phyloP scores from a whole-genome alignment of 371 early-diverging fungal species.

The Mortierella sp. region DNA sequence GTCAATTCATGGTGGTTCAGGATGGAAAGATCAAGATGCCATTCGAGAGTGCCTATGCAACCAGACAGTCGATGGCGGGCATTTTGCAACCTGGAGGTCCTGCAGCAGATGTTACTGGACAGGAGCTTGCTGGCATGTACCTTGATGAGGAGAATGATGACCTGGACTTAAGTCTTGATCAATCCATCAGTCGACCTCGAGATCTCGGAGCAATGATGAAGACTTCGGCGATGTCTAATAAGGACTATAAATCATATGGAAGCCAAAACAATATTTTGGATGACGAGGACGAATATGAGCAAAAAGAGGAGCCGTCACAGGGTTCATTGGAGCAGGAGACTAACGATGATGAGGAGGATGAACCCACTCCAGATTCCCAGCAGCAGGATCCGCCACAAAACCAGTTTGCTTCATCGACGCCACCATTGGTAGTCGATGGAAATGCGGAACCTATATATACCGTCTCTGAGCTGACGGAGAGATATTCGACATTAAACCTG shows the following conservation, averaged over 20 bases:
- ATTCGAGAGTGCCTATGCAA: slow-evolving; percentile 50
- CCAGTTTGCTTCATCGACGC: slow-evolving; percentile 42
- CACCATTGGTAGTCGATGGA: slow-evolving; percentile 44
- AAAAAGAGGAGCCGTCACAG: slow-evolving; percentile 4
- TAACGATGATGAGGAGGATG: slow-evolving; percentile 15
- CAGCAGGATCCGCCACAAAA: slow-evolving; percentile 13
- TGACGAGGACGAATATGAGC: slow-evolving; percentile 41
- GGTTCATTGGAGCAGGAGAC: background rate
- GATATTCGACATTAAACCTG: slow-evolving; percentile 62
- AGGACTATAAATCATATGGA: slow-evolving; percentile 1
- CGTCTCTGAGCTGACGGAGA: slow-evolving; percentile 47
- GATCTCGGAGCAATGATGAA: slow-evolving; percentile 46
- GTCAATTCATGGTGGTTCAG: slow-evolving; percentile 54
- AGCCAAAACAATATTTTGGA: slow-evolving; percentile 14
- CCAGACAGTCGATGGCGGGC: slow-evolving; percentile 50
- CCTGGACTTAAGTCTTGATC: slow-evolving; percentile 48
- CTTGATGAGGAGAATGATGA: slow-evolving; percentile 55
- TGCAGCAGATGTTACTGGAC: slow-evolving; percentile 53
- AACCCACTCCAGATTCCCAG: background rate
- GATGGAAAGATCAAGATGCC: slow-evolving; percentile 58
- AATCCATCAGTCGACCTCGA: slow-evolving; percentile 41
- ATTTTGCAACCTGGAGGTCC: slow-evolving; percentile 56
- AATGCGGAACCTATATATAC: slow-evolving; percentile 39
- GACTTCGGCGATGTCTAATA: slow-evolving; percentile 26
- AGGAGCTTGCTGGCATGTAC: slow-evolving; percentile 57